Evolutionary conservation across 2,329 filamentous ascomycete genomes (phyloP).

Genomic region (Penicillium sp.): DNA sequence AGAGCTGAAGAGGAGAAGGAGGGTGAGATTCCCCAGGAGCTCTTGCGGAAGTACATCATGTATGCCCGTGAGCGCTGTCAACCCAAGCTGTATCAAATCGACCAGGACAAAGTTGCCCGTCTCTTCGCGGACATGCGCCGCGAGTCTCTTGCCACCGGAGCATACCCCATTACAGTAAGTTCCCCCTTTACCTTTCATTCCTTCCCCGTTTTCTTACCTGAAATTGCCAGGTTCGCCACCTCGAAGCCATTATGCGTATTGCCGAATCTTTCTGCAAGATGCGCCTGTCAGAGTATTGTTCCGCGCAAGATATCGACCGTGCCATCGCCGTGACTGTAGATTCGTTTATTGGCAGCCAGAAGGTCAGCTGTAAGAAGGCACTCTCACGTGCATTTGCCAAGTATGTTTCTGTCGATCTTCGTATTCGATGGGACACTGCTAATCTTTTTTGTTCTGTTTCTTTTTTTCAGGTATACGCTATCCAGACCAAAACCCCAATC

Average conservation of each 20-base stretch:
- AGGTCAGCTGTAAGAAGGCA: slow-evolving; percentile 96
- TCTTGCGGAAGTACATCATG: slow-evolving; percentile 93
- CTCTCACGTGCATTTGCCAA: slow-evolving; percentile 93
- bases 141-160: slow-evolving; percentile 88
- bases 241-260: slow-evolving; percentile 97
- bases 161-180: slow-evolving; percentile 95
- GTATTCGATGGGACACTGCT: background rate
- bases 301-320: slow-evolving; percentile 85
- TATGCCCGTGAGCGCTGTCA: slow-evolving; percentile 86
- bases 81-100: slow-evolving; percentile 95
- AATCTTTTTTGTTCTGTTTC: slow-evolving; percentile 13
- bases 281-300: slow-evolving; percentile 95
- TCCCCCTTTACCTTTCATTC: background rate
- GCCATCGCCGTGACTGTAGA: slow-evolving; percentile 96
- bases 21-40: slow-evolving; percentile 82
- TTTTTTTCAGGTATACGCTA: slow-evolving; percentile 39
- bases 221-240: slow-evolving; percentile 74
- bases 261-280: slow-evolving; percentile 94
- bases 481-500: slow-evolving; percentile 42
- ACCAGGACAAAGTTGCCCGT: slow-evolving; percentile 92
- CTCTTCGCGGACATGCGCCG: slow-evolving; percentile 95
- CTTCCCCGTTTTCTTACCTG: slow-evolving; percentile 6
- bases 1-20: slow-evolving; percentile 53
- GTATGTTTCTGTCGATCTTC: slow-evolving; percentile 59
- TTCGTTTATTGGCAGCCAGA: slow-evolving; percentile 93